Conservation (phyloP, 2,329 filamentous ascomycete species). For the Pseudophaeomoniella oleicola region DNA sequence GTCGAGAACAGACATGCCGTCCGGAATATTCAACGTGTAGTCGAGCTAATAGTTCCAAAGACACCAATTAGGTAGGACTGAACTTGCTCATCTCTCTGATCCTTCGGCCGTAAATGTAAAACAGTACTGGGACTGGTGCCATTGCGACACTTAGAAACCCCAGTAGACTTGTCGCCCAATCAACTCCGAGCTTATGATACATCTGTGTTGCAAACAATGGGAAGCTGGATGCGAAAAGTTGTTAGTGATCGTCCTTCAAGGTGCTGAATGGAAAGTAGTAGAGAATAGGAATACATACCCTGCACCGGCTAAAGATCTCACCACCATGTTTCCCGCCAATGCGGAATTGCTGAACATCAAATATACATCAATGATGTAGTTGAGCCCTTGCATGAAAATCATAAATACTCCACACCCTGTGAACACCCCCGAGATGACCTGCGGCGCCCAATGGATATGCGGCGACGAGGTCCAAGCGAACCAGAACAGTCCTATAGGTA, state of each 20-base stretch:
- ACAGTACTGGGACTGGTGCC: constrained; percentile 32
- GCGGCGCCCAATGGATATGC: constrained; percentile 28
- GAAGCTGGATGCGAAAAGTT: too few species aligned
- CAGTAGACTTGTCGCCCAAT: constrained; percentile 24
- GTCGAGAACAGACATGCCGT: too few species aligned
- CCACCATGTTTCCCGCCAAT: constrained; percentile 22
- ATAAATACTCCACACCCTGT: constrained; percentile 29
- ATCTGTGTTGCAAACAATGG: constrained; percentile 20
- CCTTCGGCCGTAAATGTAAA: constrained; percentile 31
- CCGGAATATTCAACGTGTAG: too few species aligned
- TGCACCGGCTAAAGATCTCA: constrained; percentile 20
- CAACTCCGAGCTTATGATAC: constrained; percentile 22
- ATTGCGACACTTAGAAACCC: constrained; percentile 23
- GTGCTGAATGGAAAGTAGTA: too few species aligned
- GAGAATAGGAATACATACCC: too few species aligned
- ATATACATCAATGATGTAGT: constrained; percentile 28
- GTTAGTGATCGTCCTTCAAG: too few species aligned
- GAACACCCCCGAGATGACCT: constrained; percentile 26
- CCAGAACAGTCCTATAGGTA: constrained; percentile 32
- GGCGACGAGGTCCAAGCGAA: constrained; percentile 31
- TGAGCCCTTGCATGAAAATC: constrained; percentile 28
- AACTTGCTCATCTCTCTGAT: constrained; percentile 31
- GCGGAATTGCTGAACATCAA: constrained; percentile 24
- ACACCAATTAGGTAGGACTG: constrained; percentile 12
- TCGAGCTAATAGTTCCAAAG: too few species aligned